A percentile compares a stretch with the other conserved stretches of the same genome.
Conservation (phyloP, 192 early-diverging fungal species). For the Rhizophagus sp. region DNA sequence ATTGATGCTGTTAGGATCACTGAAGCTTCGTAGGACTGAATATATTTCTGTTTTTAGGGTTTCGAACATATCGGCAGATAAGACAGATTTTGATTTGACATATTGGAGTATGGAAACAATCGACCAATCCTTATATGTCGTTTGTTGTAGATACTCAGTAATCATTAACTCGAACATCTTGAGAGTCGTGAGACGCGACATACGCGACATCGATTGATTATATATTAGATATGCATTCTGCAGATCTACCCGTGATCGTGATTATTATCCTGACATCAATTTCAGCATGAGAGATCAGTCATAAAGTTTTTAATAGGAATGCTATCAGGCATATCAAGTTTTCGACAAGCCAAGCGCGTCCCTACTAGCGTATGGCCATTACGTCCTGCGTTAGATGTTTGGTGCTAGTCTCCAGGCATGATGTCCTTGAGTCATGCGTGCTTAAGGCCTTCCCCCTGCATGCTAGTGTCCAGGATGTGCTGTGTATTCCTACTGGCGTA, state of each 20-base stretch:
- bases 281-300: no score
- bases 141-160: slow-evolving; percentile 23
- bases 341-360: neutral
- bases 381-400: no score
- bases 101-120: slow-evolving; percentile 25
- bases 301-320: no score
- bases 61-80: slow-evolving; percentile 22
- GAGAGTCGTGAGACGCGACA: neutral
- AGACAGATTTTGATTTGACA: slow-evolving; percentile 27
- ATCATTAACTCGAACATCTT: slow-evolving; percentile 27
- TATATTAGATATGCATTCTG: no score
- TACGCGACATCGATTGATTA: no score
- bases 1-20: slow-evolving; percentile 5
- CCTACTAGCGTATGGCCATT: no score
- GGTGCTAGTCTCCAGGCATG: no score
- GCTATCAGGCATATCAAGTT: neutral
- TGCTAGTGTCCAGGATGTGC: slow-evolving; percentile 6
- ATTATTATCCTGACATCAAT: no score
- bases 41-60: slow-evolving; percentile 29
- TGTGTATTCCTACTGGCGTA: slow-evolving; percentile 11
- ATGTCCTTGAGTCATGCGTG: neutral
- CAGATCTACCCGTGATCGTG: no score
- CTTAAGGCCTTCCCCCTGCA: slow-evolving; percentile 21
- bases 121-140: slow-evolving; percentile 22
- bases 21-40: slow-evolving; percentile 23